Base-by-base conservation (phyloP, 768 basidiomycete genomes). In the Russula virescens region DNA sequence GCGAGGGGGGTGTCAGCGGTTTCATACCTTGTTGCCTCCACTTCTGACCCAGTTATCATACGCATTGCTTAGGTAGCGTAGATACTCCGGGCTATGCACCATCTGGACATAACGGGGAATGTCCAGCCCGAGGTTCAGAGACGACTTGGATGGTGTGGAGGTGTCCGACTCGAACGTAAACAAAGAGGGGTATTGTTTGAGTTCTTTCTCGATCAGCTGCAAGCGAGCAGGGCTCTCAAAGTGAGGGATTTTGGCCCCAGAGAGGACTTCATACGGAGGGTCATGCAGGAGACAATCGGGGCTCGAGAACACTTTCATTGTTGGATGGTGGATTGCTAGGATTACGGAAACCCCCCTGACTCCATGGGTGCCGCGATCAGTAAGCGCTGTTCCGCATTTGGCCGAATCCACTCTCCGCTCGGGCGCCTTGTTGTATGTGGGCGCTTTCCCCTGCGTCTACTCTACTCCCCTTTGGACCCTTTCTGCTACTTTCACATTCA, bases 261-360 rank as follows among this genome's bases (percentile, higher is more conserved):
- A 69, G 7, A 75, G 63, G 40, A 73, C 69, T 55, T 75, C 75
- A 53, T 71, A 65, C 1, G 70, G 70, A 13, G 74, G 75, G 49
- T 73, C 26, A 58, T 75, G 75, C 3, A 68, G 47, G 48, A 69
- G 66, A 55, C 66, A 71, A 26, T 61, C 68, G 10, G 50, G 54
- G 25, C 66, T 55, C 61, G 63, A 65, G 45, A 66, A 66, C 11
- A 71, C 71, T 58, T 66, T 69, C 70, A 72, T 72, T 14, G 26
- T n/a, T n/a, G n/a, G n/a, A n/a, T n/a, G n/a, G n/a, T n/a, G n/a
- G n/a, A n/a, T n/a, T n/a, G n/a, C n/a, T n/a, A n/a, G n/a, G n/a
- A n/a, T n/a, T n/a, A n/a, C n/a, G n/a, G n/a, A n/a, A n/a, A n/a
- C n/a, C n/a, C n/a, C n/a, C n/a, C n/a, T n/a, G n/a, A n/a, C n/a